Conservation (phyloP, 345 rosid genomes). For the Punica granatum region DNA sequence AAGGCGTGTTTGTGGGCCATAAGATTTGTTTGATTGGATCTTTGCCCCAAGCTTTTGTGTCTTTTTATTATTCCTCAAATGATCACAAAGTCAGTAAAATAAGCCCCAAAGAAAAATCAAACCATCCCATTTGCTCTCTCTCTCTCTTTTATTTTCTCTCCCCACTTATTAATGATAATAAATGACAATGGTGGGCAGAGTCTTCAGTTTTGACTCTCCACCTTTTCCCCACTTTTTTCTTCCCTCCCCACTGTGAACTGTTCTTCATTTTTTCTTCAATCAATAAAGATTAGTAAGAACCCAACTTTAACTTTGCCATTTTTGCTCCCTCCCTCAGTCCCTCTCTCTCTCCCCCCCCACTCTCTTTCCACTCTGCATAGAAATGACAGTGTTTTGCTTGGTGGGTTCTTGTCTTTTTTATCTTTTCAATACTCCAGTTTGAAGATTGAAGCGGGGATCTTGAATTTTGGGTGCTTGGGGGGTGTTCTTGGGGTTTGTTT, state of each 20-base stretch:
- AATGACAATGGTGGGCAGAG: not conserved
- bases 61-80: slow-evolving; percentile 3
- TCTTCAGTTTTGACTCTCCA: slow-evolving; percentile 11
- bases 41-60: not conserved
- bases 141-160: not conserved
- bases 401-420: not conserved
- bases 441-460: not conserved
- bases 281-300: not conserved
- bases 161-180: not conserved
- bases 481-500: not conserved
- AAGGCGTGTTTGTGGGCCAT: not conserved
- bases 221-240: slow-evolving; percentile 1
- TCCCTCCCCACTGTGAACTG: not conserved
- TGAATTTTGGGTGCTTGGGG: not conserved
- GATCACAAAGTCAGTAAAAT: not conserved
- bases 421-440: not conserved
- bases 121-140: not conserved
- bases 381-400: not conserved
- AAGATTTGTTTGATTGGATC: not conserved
- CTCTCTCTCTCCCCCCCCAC: not conserved
- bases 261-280: slow-evolving; percentile 1
- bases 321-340: not conserved
- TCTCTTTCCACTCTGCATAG: no score
- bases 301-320: not conserved
- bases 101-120: slow-evolving; percentile 4